These are phyloP conservation scores for Hemisphaericaspora nanyangensis DNA, from an alignment of 805 yeast species.

Conservation along the genomic window DNA sequence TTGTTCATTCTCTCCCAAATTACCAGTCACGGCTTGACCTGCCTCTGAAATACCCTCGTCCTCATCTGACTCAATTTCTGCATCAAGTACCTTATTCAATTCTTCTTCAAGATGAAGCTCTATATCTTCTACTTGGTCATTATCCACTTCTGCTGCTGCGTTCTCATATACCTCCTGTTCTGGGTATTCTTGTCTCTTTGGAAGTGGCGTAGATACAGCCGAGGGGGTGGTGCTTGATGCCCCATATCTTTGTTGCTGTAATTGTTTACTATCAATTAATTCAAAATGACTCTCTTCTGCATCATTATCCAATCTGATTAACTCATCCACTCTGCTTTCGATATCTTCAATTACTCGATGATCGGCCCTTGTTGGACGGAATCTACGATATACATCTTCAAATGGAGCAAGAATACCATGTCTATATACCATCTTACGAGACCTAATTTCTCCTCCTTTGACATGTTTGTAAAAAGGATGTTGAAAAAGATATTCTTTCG, in stretches of 20 bases:
- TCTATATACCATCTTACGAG: conserved; percentile 47
- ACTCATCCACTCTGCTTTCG: conserved; percentile 73
- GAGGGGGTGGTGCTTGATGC: conserved; percentile 23
- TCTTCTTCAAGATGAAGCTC: conserved; percentile 49
- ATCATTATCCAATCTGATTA: conserved; percentile 71
- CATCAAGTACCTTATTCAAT: conserved; percentile 52
- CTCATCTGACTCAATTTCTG: conserved; percentile 22
- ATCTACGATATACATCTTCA: conserved; percentile 61
- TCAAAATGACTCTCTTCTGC: conserved; percentile 82
- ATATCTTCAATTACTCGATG: conserved; percentile 71
- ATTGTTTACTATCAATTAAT: conserved; percentile 53
- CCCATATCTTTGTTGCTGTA: conserved; percentile 20
- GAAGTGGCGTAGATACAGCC: conserved; percentile 23
- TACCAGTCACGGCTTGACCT: conserved; percentile 5
- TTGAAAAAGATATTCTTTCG: conserved; percentile 25
- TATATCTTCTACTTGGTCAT: conserved; percentile 11
- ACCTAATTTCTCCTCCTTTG: conserved; percentile 37
- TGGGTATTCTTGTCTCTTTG: conserved; percentile 9
- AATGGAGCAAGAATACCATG: conserved; percentile 86
- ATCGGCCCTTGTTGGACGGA: conserved; percentile 69
- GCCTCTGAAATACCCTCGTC: conserved; percentile 10
- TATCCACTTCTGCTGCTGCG: conserved; percentile 29
- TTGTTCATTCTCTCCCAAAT: conserved; percentile 8
- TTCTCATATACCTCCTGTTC: conserved; percentile 26
- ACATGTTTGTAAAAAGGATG: conserved; percentile 39